These are phyloP conservation scores for Cornus florida DNA, from an alignment of 148 eudicot genomes.

Conservation along the genomic window DNA sequence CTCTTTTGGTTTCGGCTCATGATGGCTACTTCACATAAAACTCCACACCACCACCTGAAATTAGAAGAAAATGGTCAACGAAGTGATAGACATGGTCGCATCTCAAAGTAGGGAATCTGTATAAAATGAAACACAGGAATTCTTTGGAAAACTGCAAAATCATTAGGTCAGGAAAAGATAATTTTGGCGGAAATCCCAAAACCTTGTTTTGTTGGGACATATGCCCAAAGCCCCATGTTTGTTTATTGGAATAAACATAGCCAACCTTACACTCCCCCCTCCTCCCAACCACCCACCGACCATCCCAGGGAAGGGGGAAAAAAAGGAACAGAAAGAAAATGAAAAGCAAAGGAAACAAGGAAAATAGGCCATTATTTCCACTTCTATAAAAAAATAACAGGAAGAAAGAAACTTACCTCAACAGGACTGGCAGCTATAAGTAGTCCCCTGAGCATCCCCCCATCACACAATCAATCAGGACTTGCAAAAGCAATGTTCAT, in stretches of 20 bases:
- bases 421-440: conserved; percentile 59
- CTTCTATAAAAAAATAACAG: not conserved
- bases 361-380: not conserved
- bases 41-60: conserved; percentile 45
- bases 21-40: conserved; percentile 42
- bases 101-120: too few species aligned
- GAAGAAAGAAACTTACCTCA: conserved; percentile 31
- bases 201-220: not conserved
- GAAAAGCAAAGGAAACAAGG: too few species aligned
- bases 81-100: not conserved
- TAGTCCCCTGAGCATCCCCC: conserved; percentile 34
- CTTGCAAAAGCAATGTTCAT: conserved; percentile 1
- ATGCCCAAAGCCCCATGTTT: not conserved
- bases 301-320: not conserved
- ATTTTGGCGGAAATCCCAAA: not conserved
- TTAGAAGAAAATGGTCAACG: not conserved
- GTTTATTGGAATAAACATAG: not conserved
- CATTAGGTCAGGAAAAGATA: not conserved
- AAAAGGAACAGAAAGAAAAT: too few species aligned
- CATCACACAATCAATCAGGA: not conserved
- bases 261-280: not conserved
- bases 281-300: not conserved
- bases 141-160: not conserved
- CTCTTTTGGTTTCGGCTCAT: conserved; percentile 46
- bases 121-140: not conserved